These are phyloP conservation scores for Datisca glomerata DNA, from an alignment of 306 rosid species.

Conservation along the genomic window DNA sequence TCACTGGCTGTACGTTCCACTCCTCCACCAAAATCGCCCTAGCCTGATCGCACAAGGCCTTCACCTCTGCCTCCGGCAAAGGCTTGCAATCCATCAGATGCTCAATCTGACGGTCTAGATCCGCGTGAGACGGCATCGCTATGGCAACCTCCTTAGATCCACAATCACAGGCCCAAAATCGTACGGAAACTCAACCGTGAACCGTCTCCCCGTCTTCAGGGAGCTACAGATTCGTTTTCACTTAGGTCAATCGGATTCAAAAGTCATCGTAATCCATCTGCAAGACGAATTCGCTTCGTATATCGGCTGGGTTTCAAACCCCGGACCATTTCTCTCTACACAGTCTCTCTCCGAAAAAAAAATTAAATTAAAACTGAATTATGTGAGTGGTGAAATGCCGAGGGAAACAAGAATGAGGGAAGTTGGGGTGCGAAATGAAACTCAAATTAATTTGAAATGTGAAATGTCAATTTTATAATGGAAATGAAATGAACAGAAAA, in stretches of 20 bases:
- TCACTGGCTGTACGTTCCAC: slow-evolving; percentile 73
- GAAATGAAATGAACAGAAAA: too few relatives aligned
- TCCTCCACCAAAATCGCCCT: slow-evolving; percentile 63
- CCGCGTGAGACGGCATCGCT: slow-evolving; percentile 49
- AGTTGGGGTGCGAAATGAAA: too few relatives aligned
- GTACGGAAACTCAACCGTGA: slow-evolving; percentile 1
- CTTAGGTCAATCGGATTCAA: slow-evolving; percentile 2
- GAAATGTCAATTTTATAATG: too few relatives aligned
- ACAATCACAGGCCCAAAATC: slow-evolving; percentile 7
- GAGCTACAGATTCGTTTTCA: background rate
- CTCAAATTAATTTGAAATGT: too few relatives aligned
- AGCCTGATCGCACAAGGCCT: slow-evolving; percentile 42
- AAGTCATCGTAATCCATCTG: too few relatives aligned
- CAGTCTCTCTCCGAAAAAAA: too few relatives aligned
- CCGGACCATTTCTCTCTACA: too few relatives aligned
- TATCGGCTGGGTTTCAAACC: too few relatives aligned
- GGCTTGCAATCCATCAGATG: slow-evolving; percentile 56
- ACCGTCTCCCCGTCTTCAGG: background rate
- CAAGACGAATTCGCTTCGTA: too few relatives aligned
- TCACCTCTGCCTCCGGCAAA: slow-evolving; percentile 40
- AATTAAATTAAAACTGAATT: too few relatives aligned
- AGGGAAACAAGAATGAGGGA: too few relatives aligned
- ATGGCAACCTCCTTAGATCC: slow-evolving; percentile 11
- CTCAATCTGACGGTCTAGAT: slow-evolving; percentile 60
- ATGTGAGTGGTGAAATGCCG: too few relatives aligned